Base-by-base conservation (phyloP, 2,329 filamentous ascomycete species). In the Stagonosporopsis cucurbitacearum region DNA sequence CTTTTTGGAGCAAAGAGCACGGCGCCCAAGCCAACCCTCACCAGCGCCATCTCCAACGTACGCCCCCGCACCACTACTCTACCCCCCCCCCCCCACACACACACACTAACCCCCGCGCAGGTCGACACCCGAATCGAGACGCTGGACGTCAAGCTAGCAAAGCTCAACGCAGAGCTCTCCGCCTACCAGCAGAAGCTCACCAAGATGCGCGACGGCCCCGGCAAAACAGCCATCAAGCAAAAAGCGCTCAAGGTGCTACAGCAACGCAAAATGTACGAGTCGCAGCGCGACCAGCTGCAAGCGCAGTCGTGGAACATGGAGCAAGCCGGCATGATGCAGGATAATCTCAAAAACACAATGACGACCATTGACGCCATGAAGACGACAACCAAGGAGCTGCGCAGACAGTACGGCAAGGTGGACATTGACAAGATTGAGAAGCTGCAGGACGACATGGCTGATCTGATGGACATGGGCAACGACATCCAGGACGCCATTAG, bases 241-340 rank as follows among this genome's bases (percentile, higher is more conserved):
- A 97, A 97, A 73, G 94, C 94, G 2, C 88, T 96, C 69, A 96
- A 96, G 70, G 88, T 98, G 11, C 88, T 98, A 2, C 92, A 96
- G 79, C 90, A 92, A 56, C 89, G 94, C 66, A 96, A 96, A 75
- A 89, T 93, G 78, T 96, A 96, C 86, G 95, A 99, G 79, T 84
- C 86, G 3, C 92, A 97, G 78, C 91, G 94, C 63, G 92, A 97
- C 70, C 93, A 98, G 79, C 87, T 98, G 50, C 90, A 96, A 78
- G 85, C 89, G 63, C 95, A 99, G 79, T 91, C 91, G 20, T 98
- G 93, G 93, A 98, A 98, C 80, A 97, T 99, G 93, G 93, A 98
- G 80, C 93, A 97, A 79, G 93, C 94, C 3, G 90, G 90, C 74
- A 96, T 93, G 84, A 97, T 98, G 94, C 92, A 96, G 80, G 94